These are phyloP conservation scores for Candida anglica DNA, from an alignment of 805 yeast species.

Conservation along the genomic window DNA sequence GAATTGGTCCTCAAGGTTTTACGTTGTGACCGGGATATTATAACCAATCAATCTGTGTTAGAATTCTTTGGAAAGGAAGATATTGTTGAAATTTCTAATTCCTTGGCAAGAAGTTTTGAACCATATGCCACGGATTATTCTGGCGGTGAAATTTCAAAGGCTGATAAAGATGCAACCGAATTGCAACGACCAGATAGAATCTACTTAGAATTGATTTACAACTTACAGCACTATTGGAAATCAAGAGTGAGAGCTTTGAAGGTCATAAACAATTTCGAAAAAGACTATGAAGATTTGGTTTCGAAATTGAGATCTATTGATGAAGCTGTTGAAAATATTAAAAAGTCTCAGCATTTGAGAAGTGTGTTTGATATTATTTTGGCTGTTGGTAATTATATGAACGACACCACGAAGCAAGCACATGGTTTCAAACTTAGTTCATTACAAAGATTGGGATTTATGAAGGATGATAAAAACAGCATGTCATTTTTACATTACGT, in stretches of 20 bases:
- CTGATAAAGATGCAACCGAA: conserved; percentile 53
- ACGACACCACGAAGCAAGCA: conserved; percentile 63
- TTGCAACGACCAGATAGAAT: conserved; percentile 69
- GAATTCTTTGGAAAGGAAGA: conserved; percentile 72
- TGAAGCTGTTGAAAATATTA: conserved; percentile 52
- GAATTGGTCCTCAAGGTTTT: conserved; percentile 54
- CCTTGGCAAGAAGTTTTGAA: conserved; percentile 51
- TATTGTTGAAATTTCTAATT: conserved; percentile 54
- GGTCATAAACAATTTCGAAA: conserved; percentile 53
- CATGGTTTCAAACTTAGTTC: conserved; percentile 69
- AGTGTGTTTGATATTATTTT: conserved; percentile 62
- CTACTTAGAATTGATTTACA: conserved; percentile 63
- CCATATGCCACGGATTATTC: conserved; percentile 59
- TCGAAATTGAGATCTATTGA: conserved; percentile 55
- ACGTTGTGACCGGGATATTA: conserved; percentile 54
- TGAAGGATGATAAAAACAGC: conserved; percentile 67
- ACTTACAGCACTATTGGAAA: conserved; percentile 68
- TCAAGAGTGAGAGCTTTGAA: conserved; percentile 63
- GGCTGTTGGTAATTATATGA: conserved; percentile 78
- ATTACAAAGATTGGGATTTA: conserved; percentile 62
- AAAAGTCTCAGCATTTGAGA: conserved; percentile 50
- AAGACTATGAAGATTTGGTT: conserved; percentile 61
- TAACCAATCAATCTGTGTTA: conserved; percentile 52
- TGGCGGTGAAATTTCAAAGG: conserved; percentile 22
- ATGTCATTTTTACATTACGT: conserved; percentile 73